Evolutionary conservation across 2,329 filamentous ascomycete genomes (phyloP).

Genomic region (Helicocarpus griseus): DNA sequence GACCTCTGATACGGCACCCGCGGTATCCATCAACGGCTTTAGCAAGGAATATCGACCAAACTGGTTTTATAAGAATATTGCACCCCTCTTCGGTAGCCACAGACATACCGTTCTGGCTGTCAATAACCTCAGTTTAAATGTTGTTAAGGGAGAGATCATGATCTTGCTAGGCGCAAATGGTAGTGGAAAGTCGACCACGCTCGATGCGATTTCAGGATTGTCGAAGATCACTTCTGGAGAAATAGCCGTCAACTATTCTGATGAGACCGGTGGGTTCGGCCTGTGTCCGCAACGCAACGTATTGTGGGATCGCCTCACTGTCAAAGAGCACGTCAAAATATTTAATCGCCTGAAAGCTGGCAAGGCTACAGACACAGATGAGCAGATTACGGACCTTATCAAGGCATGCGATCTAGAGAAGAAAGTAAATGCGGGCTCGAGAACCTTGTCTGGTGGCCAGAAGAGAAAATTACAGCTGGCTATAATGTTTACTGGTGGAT

Average conservation of each 20-base stretch:
- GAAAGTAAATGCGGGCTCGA: slow-evolving; percentile 62
- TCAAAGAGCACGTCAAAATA: slow-evolving; percentile 72
- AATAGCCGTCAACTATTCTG: slow-evolving; percentile 69
- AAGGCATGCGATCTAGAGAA: slow-evolving; percentile 61
- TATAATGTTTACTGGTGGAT: slow-evolving; percentile 91
- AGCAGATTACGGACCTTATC: slow-evolving; percentile 55
- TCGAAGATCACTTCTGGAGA: slow-evolving; percentile 65
- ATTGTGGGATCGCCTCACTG: slow-evolving; percentile 80
- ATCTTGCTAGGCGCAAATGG: slow-evolving; percentile 83
- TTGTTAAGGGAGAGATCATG: slow-evolving; percentile 70
- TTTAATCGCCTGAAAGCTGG: slow-evolving; percentile 75
- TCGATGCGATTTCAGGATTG: slow-evolving; percentile 78
- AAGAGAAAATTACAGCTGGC: slow-evolving; percentile 87
- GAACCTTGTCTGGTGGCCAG: slow-evolving; percentile 79
- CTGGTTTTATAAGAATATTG: slow-evolving; percentile 44
- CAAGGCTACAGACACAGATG: slow-evolving; percentile 43
- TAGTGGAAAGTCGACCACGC: slow-evolving; percentile 79
- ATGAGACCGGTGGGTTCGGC: slow-evolving; percentile 69
- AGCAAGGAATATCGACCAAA: slow-evolving; percentile 68
- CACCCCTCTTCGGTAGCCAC: slow-evolving; percentile 37
- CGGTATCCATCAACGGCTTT: slow-evolving; percentile 63
- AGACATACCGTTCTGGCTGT: slow-evolving; percentile 71
- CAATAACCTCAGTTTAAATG: slow-evolving; percentile 59
- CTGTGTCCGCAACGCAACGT: slow-evolving; percentile 92
- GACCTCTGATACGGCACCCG: slow-evolving; percentile 30